Base-by-base conservation (phyloP, 2,329 filamentous ascomycete species). In the Monilinia fructigena region DNA sequence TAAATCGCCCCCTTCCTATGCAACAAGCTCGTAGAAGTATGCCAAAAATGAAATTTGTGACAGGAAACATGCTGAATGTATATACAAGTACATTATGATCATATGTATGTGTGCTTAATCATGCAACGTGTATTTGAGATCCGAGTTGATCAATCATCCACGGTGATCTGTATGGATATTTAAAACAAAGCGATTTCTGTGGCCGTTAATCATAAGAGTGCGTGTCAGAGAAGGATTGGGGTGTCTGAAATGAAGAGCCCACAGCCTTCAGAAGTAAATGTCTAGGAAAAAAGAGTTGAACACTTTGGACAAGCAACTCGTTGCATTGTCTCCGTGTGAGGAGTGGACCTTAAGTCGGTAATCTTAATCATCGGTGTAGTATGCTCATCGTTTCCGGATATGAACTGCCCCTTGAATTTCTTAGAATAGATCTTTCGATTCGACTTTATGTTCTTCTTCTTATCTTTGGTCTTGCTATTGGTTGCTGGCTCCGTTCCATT, bases 221-320 rank as follows among this genome's bases (percentile, higher is more conserved):
- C 28, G 42, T n/a, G 20, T 18, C n/a, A 3, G 2, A 47, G 20
- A 23, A 31, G n/a, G 12, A 26, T n/a, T 47, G 56, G 11, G 20
- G 48, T 60, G 11, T 42, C n/a, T 38, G 31, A 31, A 3, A 38
- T 26, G 2, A 26, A 61, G 31, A 50, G 18, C 4, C 14, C 45
- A 26, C 2, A 20, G 20, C 3, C n/a, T 26, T 11, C 8, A 26
- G n/a, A 38, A 60, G 35, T 28, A 16, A 38, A 23, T 31, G 28
- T 20, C 70, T 64, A 74, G 62, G 70, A 65, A 8, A 75, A 66
- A 11, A 70, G 65, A 7, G 69, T 70, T 1, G 65, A 70, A 50
- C 74, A 76, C 52, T 72, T 70, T 20, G 72, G 72, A 63, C 74
- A 76, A 11, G 54, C 23, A 47, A 75, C 69, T 2, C 48, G 42